Conservation (phyloP, 2,329 filamentous ascomycete genomes). For the Beauveria medogensis region DNA sequence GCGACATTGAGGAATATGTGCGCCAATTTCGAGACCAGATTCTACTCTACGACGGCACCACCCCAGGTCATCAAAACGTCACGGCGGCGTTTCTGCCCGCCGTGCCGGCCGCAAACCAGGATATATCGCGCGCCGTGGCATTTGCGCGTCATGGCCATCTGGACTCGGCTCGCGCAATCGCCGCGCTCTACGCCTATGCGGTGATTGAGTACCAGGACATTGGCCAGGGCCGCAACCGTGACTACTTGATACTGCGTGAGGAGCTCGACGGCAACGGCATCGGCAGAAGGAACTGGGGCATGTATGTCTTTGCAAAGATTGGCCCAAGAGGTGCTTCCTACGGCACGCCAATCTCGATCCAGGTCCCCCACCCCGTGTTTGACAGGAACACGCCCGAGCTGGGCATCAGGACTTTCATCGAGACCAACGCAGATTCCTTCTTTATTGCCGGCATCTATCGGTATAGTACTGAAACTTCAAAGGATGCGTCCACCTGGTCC, state of each 20-base stretch:
- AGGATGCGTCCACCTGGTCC: neutral
- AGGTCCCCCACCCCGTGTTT: constrained; percentile 3
- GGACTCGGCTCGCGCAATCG: neutral
- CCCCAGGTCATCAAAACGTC: neutral
- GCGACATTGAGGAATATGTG: constrained; percentile 6
- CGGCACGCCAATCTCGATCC: constrained; percentile 4
- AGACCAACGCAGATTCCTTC: constrained; percentile 5
- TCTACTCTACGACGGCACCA: neutral
- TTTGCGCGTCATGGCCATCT: neutral
- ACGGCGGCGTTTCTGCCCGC: neutral
- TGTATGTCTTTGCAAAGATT: constrained; percentile 6
- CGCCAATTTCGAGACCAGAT: constrained; percentile 1
- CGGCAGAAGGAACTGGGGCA: neutral
- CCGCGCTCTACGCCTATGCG: constrained; percentile 1
- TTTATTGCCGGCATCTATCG: constrained; percentile 4
- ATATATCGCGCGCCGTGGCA: neutral
- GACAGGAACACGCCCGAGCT: constrained; percentile 7
- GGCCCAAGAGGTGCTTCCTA: neutral
- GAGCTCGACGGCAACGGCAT: neutral
- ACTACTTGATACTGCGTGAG: constrained; percentile 6
- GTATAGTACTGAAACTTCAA: neutral
- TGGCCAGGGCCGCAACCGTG: neutral
- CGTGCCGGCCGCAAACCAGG: neutral
- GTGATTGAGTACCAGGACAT: constrained; percentile 4
- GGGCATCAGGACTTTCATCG: constrained; percentile 1